Evolutionary conservation across 495 filamentous ascomycete species (phyloP).

Genomic region (Podospora pseudoanserina): DNA sequence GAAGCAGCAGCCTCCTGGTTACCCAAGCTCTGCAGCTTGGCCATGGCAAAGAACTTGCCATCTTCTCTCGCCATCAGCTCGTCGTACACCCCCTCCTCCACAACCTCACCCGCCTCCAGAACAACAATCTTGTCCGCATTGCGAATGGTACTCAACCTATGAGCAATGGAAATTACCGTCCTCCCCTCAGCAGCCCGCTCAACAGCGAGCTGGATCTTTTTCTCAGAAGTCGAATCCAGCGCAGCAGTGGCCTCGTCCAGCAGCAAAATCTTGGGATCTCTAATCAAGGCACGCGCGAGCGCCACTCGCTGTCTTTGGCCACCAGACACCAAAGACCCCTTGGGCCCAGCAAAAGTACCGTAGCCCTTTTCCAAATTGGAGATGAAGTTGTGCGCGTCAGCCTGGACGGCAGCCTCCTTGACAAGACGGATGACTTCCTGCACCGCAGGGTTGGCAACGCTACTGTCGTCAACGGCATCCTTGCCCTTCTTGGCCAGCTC

Average conservation of each 20-base stretch:
- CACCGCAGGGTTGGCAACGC: conserved; percentile 24
- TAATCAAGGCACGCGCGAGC: conserved; percentile 77
- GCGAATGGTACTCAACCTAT: conserved; percentile 87
- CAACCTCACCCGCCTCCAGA: conserved; percentile 71
- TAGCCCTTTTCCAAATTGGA: conserved; percentile 39
- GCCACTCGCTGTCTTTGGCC: conserved; percentile 63
- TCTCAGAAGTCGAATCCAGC: conserved; percentile 89
- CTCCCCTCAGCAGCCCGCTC: conserved; percentile 75
- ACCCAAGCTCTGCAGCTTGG: conserved; percentile 48
- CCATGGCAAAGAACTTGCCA: conserved; percentile 50
- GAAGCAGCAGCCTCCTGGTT: conserved; percentile 25
- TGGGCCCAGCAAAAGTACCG: conserved; percentile 47
- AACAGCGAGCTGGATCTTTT: conserved; percentile 86
- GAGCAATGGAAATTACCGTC: conserved; percentile 91
- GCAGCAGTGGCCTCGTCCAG: conserved; percentile 92
- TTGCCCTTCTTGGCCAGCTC: conserved; percentile 17
- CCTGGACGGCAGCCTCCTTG: conserved; percentile 34
- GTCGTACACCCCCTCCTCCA: conserved; percentile 70
- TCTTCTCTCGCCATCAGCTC: conserved; percentile 55
- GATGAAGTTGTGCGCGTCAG: conserved; percentile 41
- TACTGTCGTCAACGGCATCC: conserved; percentile 24
- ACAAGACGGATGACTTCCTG: conserved; percentile 32
- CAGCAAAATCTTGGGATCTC: conserved; percentile 79
- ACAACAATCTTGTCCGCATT: conserved; percentile 89
- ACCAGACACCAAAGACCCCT: conserved; percentile 48